A percentile compares a stretch with the other conserved stretches of the same genome.
Conservation (phyloP, 176 grass and related monocot genomes). For the Secale cereale region DNA sequence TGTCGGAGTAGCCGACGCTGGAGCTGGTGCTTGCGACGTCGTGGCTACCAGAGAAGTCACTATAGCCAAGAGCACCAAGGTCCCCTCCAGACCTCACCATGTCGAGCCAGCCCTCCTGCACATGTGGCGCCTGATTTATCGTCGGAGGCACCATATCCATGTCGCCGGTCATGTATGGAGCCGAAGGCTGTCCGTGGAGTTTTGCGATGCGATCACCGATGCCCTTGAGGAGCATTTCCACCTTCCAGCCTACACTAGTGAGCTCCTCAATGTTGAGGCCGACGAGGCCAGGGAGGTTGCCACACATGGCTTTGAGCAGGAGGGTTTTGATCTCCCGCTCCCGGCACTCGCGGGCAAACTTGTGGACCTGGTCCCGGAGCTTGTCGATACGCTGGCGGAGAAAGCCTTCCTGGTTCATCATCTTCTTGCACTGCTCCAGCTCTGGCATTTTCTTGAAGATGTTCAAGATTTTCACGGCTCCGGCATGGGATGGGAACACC, state of each 20-base stretch:
- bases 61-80: background rate
- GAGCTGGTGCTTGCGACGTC: background rate
- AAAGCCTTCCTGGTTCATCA: slow-evolving; percentile 33
- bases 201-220: background rate
- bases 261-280: slow-evolving; percentile 11
- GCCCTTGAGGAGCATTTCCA: background rate
- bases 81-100: background rate
- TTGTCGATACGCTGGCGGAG: slow-evolving; percentile 24
- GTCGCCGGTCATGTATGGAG: background rate
- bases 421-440: slow-evolving; percentile 35
- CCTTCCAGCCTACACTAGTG: background rate
- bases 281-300: background rate
- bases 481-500: slow-evolving; percentile 14
- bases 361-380: slow-evolving; percentile 19
- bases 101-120: background rate
- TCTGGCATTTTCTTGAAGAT: slow-evolving; percentile 32
- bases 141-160: rapidly evolving
- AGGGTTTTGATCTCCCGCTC: background rate
- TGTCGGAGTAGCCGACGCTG: background rate
- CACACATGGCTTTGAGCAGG: background rate
- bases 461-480: background rate
- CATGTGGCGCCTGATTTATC: background rate
- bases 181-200: background rate
- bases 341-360: background rate
- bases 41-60: background rate